Evolutionary conservation across 345 rosid genomes (phyloP), one percentile per base, ranked within the genome.

Genomic region (Laguncularia racemosa): DNA sequence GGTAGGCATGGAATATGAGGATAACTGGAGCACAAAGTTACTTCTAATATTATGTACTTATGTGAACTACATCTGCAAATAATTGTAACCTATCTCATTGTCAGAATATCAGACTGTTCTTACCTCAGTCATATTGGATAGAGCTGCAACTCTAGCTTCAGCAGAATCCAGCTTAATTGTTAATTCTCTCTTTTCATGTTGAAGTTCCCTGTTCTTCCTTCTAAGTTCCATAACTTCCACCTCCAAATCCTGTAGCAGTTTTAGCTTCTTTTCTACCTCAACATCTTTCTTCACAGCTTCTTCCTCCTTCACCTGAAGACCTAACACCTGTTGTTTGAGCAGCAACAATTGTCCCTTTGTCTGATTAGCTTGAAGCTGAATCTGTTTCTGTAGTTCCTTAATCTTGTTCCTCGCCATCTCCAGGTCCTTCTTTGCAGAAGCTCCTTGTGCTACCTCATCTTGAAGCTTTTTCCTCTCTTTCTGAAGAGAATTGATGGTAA

Each of bases 121-220:
- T 76, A 86, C 99, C 85, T 93, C 96, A 19, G 97, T 89, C 96
- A 93, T 81, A 65, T 79, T 93, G 54, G 95, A 82, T 58, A 93
- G 89, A 60, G 84, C 55, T 50, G 74, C 55, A 54, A 82, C 64
- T 78, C 82, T 87, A 67, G 88, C 71, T 82, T 89, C 86, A 15
- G 91, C 89, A 57, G 96, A 82, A 67, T 87, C 96, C 50, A 83
- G 86, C 74, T 84, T 89, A 52, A 85, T 74, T 20, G 77, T 77
- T 66, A 93, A 60, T 70, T 85, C 91, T 76, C 99, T 85, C 75
- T 89, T 93, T 73, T 93, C 99, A 48, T 81, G 81, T 74, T 93
- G 96, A 76, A 89, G 97, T 65, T 93, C 99, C 78, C 74, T 78
- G 61, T 89, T 93, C 70, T 76, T 87, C 67, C 99, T 93, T 76